Evolutionary conservation across 257 asterid genomes (phyloP), one percentile per base, ranked within the genome.

Genomic region (Nicotiana noctiflora): DNA sequence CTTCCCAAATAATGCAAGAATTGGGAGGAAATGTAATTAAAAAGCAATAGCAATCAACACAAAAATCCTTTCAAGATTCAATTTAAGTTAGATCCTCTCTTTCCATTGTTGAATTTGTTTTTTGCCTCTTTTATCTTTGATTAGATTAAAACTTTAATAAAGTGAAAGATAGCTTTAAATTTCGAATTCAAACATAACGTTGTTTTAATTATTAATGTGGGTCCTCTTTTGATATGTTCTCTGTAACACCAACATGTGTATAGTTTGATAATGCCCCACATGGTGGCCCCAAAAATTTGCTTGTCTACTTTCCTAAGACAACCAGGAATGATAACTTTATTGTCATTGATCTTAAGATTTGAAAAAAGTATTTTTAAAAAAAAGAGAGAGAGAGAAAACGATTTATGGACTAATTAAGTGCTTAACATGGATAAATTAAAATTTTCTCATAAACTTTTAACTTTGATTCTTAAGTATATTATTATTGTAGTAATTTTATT

Each of bases 201-300:
- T 72, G 23, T 46, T 72, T 46, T 21, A 23, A 12, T 51, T 1
- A 29, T 64, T 29, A 29, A 64, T 29, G 31, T 29, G 29, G 9
- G n/a, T 72, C n/a, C 40, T 21, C 21, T 72, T 72, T 72, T 21
- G 59, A 44, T 13, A n/a, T 70, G 32, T 70, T 11, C 17, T 40
- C 7, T 11, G 34, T 40, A 70, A 72, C 77, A 72, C 21, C 14
- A 46, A 72, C 77, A 46, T 72, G 77, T 72, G 60, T 74, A 72
- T 46, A 72, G 15, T 46, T 13, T 46, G 40, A 72, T 21, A 46
- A 72, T 34, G 13, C 19, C 19, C 77, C 77, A 70, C 21, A 18
- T 46, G 37, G 60, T 72, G 37, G 60, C 59, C 59, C n/a, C 59
- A 53, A 53, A 51, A 53, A 53, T 53, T 13, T 53, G 59, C 21